phyloP scores from a whole-genome alignment of 164 flowering plant genomes.

The Tetracentron sinense region DNA sequence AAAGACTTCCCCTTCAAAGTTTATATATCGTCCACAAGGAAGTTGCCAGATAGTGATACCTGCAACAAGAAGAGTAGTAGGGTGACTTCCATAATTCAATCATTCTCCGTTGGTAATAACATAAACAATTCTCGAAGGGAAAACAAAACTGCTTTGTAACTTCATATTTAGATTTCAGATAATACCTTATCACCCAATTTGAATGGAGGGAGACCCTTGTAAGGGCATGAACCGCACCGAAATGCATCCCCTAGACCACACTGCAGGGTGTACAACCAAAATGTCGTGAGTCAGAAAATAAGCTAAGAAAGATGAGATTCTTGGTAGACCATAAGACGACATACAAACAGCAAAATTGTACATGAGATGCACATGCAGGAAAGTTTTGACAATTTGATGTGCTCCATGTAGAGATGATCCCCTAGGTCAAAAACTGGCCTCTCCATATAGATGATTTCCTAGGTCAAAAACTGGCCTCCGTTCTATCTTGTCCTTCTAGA shows the following conservation, averaged over 20 bases:
- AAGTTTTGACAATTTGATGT: background rate
- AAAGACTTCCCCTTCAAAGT: background rate
- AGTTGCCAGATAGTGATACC: conserved; percentile 23
- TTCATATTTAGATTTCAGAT: background rate
- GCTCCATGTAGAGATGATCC: background rate
- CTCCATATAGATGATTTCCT: too few relatives aligned
- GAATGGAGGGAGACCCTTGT: conserved; percentile 89
- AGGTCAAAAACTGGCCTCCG: too few relatives aligned
- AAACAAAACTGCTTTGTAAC: background rate
- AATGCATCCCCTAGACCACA: conserved; percentile 99
- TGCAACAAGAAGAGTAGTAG: conserved; percentile 6
- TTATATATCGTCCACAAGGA: conserved; percentile 27
- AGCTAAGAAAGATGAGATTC: background rate
- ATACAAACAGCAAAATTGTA: background rate
- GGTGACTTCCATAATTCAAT: background rate
- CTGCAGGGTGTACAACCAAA: conserved; percentile 35
- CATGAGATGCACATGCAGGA: background rate
- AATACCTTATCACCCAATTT: conserved; percentile 93
- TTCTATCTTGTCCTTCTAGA: too few relatives aligned
- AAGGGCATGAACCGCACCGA: conserved; percentile 89
- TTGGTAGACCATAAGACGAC: background rate
- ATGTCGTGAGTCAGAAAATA: background rate
- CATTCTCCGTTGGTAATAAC: background rate
- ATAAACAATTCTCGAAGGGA: background rate
- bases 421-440: background rate